phyloP scores from a whole-genome alignment of 1,284 basidiomycete species.

The Sporisorium sorghi region DNA sequence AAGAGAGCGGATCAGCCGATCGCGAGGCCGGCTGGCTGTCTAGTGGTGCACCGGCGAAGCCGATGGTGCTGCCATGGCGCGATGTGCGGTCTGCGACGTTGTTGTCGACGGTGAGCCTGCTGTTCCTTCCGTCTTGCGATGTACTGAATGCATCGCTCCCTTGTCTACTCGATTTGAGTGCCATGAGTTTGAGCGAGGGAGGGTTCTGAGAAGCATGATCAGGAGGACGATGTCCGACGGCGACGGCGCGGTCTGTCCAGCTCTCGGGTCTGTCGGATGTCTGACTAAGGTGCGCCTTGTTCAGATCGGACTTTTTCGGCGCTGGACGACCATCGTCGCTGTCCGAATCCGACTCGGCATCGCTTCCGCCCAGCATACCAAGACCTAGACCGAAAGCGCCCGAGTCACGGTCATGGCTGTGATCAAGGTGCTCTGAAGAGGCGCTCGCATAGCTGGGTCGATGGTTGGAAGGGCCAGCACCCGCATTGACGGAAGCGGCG shows the following conservation, averaged over 20 bases:
- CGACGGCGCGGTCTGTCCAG: conserved; percentile 59
- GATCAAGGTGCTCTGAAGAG: conserved; percentile 12
- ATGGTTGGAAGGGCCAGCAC: conserved; percentile 5
- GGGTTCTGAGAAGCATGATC: conserved; percentile 65
- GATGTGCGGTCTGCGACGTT: conserved; percentile 47
- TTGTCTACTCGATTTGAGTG: conserved; percentile 55
- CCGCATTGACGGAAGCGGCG: conserved; percentile 21
- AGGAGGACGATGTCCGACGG: conserved; percentile 61
- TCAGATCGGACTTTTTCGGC: conserved; percentile 8
- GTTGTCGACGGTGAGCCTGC: conserved; percentile 34
- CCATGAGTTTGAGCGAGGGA: conserved; percentile 61
- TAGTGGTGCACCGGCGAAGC: conserved; percentile 30
- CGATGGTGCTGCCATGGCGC: conserved; percentile 57
- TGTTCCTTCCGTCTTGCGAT: conserved; percentile 29
- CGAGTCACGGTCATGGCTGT: conserved; percentile 39
- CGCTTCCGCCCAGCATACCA: conserved; percentile 49
- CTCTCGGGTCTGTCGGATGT: conserved; percentile 38
- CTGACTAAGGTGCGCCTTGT: conserved; percentile 4
- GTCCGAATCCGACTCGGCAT: conserved; percentile 52
- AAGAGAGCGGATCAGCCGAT: conserved; percentile 3
- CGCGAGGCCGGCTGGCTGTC: conserved; percentile 3
- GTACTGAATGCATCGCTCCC: conserved; percentile 14
- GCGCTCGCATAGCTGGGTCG: conserved; percentile 14
- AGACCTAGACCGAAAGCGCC: conserved; percentile 55
- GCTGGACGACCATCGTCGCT: conserved; percentile 43